A percentile compares a stretch with the other conserved stretches of the same genome.
Conservation (phyloP, 768 basidiomycete species). For the Trichaptum fuscoviolaceum region DNA sequence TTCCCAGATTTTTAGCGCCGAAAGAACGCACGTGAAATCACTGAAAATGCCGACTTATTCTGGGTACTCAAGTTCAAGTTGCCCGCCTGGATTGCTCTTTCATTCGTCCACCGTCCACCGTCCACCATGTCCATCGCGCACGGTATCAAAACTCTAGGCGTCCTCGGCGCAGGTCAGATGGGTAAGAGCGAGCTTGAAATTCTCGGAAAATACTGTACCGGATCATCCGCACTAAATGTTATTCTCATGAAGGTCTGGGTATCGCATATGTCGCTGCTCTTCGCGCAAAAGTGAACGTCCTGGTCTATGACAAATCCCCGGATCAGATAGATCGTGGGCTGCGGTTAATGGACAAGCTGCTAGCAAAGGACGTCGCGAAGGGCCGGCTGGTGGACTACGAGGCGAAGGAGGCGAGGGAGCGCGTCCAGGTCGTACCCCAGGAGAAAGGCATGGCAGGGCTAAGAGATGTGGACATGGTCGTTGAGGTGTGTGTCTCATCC, state of each 20-base stretch:
- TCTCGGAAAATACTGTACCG: background rate
- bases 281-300: conserved; percentile 79
- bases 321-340: conserved; percentile 73
- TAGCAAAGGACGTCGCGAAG: conserved; percentile 87
- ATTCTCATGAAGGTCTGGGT: conserved; percentile 54
- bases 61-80: too few relatives aligned
- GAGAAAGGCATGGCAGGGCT: conserved; percentile 48
- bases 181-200: conserved; percentile 20
- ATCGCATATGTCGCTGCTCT: conserved; percentile 86
- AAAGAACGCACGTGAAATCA: background rate
- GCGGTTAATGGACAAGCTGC: conserved; percentile 69
- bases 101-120: background rate
- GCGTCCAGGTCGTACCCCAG: conserved; percentile 54
- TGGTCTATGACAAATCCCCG: conserved; percentile 75
- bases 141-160: conserved; percentile 69
- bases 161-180: conserved; percentile 85
- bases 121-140: conserved; percentile 53
- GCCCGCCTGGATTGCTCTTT: too few relatives aligned
- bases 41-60: background rate
- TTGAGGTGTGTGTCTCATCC: conserved; percentile 55
- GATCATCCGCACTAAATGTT: background rate
- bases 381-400: conserved; percentile 64
- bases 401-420: conserved; percentile 66
- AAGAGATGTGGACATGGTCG: conserved; percentile 83
- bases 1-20: background rate